These are phyloP conservation scores for Scleroderma citrinum DNA, from an alignment of 768 basidiomycete species.

Conservation along the genomic window DNA sequence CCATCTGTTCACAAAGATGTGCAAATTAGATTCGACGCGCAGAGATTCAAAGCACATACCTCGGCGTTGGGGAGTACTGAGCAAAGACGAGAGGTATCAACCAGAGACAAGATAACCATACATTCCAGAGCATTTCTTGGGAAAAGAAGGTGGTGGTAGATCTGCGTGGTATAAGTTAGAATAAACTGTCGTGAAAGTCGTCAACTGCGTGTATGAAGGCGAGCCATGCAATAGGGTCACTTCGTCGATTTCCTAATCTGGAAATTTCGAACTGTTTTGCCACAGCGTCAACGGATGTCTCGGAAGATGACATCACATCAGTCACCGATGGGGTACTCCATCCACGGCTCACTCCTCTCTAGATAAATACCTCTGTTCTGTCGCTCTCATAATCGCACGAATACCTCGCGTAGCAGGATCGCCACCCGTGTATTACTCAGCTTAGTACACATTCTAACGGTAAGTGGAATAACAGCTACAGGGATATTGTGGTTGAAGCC, in stretches of 20 bases:
- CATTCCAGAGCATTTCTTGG: constrained; percentile 6
- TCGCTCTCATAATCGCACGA: too few relatives aligned
- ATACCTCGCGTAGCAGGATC: too few relatives aligned
- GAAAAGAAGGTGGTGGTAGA: background rate
- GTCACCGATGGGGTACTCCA: background rate
- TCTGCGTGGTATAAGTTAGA: constrained; percentile 11
- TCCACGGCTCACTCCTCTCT: too few relatives aligned
- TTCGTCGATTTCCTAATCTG: background rate
- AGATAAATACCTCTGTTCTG: too few relatives aligned
- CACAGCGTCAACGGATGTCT: background rate
- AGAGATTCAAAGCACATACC: constrained; percentile 9
- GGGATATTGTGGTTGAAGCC: too few relatives aligned
- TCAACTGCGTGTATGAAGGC: constrained; percentile 13
- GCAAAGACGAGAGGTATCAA: constrained; percentile 13
- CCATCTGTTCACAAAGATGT: constrained; percentile 54
- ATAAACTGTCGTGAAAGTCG: constrained; percentile 4
- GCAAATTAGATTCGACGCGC: background rate
- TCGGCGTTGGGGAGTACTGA: constrained; percentile 21
- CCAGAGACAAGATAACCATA: constrained; percentile 8
- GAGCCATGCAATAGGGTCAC: constrained; percentile 3
- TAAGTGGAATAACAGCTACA: too few relatives aligned
- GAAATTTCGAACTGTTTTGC: background rate
- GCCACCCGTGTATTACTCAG: too few relatives aligned
- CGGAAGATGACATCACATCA: background rate
- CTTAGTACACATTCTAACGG: too few relatives aligned